These are phyloP conservation scores for Lactarius pseudohatsudake DNA, from an alignment of 768 basidiomycete genomes.

Conservation along the genomic window DNA sequence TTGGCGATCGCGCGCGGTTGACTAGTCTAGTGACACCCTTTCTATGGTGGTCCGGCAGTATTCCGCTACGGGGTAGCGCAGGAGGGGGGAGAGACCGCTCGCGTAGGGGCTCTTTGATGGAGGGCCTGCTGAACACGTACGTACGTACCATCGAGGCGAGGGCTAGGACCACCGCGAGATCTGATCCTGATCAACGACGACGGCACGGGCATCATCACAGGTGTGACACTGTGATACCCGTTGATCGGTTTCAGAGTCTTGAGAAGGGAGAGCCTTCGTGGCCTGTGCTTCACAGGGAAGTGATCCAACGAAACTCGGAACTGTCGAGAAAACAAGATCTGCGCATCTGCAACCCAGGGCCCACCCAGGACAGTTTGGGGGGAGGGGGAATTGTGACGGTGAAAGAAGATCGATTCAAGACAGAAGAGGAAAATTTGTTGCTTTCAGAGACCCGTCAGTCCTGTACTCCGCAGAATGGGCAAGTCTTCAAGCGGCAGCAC, in stretches of 20 bases:
- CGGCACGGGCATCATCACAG: not conserved
- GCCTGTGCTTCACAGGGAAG: not conserved
- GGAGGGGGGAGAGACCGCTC: not conserved
- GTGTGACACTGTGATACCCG: not conserved
- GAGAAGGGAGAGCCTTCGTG: not conserved
- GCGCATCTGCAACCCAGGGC: not conserved
- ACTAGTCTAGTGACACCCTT: not conserved
- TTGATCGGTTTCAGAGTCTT: constrained; percentile 6
- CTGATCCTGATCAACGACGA: not conserved
- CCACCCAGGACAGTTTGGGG: not conserved
- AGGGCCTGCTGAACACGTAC: not conserved
- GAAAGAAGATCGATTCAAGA: not conserved
- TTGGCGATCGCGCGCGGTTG: not conserved
- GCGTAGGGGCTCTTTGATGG: not conserved
- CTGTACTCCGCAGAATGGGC: not conserved
- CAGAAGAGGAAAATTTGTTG: not conserved
- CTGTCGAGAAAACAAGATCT: not conserved
- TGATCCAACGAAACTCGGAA: not conserved
- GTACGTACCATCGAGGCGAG: not conserved
- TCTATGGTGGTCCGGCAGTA: not conserved
- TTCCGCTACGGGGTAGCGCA: not conserved
- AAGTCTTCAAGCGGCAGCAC: not conserved
- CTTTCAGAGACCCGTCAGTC: not conserved
- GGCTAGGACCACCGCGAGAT: not conserved
- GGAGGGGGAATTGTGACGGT: not conserved